A percentile compares a stretch with the other conserved stretches of the same genome.
Conservation (phyloP, 169 alveolate species). For the Cryptosporidium tyzzeri region DNA sequence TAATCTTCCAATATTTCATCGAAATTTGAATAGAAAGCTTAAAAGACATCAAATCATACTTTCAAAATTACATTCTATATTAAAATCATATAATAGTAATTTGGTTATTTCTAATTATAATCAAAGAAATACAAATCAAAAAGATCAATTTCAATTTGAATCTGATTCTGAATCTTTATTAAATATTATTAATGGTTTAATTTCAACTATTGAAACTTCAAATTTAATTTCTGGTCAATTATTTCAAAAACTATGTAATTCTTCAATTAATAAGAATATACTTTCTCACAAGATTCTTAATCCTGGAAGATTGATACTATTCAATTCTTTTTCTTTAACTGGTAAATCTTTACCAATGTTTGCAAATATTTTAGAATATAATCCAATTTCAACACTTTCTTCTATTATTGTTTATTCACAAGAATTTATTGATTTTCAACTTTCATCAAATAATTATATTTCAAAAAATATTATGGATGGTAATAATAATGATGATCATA, state of each 20-base stretch:
- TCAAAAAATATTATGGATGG: neutral
- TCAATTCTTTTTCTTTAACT: neutral
- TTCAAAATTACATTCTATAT: neutral
- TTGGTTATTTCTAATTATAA: neutral
- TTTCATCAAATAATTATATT: no score
- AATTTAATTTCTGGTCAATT: neutral
- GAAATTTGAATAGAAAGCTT: conserved; percentile 78
- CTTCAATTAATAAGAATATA: conserved; percentile 30
- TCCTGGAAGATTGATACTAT: conserved; percentile 50
- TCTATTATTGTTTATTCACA: conserved; percentile 15
- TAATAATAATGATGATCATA: neutral
- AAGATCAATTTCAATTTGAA: neutral
- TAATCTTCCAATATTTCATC: conserved; percentile 82
- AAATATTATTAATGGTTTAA: neutral
- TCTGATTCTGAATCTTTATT: neutral
- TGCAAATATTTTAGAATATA: conserved; percentile 24
- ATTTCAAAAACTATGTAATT: conserved; percentile 3
- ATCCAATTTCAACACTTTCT: neutral
- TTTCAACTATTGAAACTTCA: neutral
- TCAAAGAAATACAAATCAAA: neutral
- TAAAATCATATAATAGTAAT: neutral
- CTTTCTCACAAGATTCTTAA: conserved; percentile 28
- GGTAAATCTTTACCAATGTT: conserved; percentile 12
- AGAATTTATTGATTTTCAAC: conserved; percentile 6
- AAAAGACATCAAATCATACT: conserved; percentile 53